phyloP scores from a whole-genome alignment of 495 filamentous ascomycete genomes.

The Daldinia caldariorum region DNA sequence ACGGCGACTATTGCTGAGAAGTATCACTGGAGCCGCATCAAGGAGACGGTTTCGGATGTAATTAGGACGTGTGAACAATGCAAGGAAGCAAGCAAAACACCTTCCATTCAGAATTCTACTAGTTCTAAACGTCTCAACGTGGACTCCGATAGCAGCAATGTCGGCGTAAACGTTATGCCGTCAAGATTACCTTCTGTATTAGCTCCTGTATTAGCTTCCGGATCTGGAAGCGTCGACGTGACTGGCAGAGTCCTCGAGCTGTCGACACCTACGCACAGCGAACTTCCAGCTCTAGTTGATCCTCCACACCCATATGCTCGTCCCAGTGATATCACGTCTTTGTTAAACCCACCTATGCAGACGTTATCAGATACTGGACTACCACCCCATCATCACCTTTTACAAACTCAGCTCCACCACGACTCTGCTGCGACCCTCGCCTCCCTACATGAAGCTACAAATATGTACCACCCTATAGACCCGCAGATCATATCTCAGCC shows the following conservation, averaged over 20 bases:
- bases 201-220: slow-evolving; percentile 32
- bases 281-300: slow-evolving; percentile 40
- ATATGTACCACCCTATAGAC: slow-evolving; percentile 60
- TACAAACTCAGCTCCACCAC: slow-evolving; percentile 45
- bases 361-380: slow-evolving; percentile 46
- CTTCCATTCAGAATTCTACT: slow-evolving; percentile 35
- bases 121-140: slow-evolving; percentile 36
- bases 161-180: slow-evolving; percentile 22
- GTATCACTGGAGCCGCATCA: slow-evolving; percentile 99
- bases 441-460: slow-evolving; percentile 40
- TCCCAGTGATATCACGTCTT: slow-evolving; percentile 50
- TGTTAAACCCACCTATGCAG: slow-evolving; percentile 43
- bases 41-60: slow-evolving; percentile 93
- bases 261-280: slow-evolving; percentile 32
- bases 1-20: slow-evolving; percentile 92
- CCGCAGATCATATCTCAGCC: slow-evolving; percentile 61
- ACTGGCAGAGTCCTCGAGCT: slow-evolving; percentile 44
- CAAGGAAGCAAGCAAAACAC: slow-evolving; percentile 77
- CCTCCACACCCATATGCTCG: slow-evolving; percentile 50
- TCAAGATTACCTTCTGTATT: slow-evolving; percentile 31
- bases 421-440: slow-evolving; percentile 42
- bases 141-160: slow-evolving; percentile 21
- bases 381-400: slow-evolving; percentile 42
- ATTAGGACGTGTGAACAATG: slow-evolving; percentile 93
- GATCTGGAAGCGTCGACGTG: slow-evolving; percentile 33